phyloP scores from a whole-genome alignment of 805 yeast genomes.

The Kodamaea neixiangensis region DNA sequence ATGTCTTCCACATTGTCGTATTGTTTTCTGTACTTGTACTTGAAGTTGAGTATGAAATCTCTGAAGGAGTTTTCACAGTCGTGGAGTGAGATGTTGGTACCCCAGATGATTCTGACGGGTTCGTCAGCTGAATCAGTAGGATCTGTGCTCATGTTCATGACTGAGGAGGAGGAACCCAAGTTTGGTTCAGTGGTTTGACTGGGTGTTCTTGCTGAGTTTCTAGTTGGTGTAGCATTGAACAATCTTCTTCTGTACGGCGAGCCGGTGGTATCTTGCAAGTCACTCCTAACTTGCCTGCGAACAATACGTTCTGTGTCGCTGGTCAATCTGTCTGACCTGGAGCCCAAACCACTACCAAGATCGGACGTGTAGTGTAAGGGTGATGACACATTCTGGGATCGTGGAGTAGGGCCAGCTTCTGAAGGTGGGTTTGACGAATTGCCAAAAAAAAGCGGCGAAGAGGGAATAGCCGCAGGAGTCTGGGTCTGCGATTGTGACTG shows the following conservation, averaged over 20 bases:
- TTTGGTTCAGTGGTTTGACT: not conserved
- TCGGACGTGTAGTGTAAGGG: slow-evolving; percentile 52
- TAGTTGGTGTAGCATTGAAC: slow-evolving; percentile 42
- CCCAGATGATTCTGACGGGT: slow-evolving; percentile 94
- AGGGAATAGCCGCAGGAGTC: slow-evolving; percentile 44
- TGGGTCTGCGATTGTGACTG: slow-evolving; percentile 40
- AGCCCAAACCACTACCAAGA: slow-evolving; percentile 28
- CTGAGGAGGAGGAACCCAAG: slow-evolving; percentile 21
- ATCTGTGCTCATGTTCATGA: slow-evolving; percentile 27
- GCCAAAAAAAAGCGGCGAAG: slow-evolving; percentile 58
- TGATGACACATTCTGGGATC: slow-evolving; percentile 42
- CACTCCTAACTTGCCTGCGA: slow-evolving; percentile 69
- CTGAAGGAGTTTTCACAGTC: slow-evolving; percentile 82
- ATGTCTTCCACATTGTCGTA: slow-evolving; percentile 34
- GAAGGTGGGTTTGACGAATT: slow-evolving; percentile 46
- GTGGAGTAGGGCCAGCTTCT: slow-evolving; percentile 28
- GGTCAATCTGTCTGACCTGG: slow-evolving; percentile 47
- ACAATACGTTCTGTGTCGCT: slow-evolving; percentile 46
- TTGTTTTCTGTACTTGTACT: slow-evolving; percentile 66
- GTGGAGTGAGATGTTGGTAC: slow-evolving; percentile 92
- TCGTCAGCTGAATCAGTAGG: slow-evolving; percentile 45
- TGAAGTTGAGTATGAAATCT: slow-evolving; percentile 81
- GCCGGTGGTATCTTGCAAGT: slow-evolving; percentile 68
- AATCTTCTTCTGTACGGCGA: slow-evolving; percentile 69
- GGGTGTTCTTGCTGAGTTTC: not conserved